phyloP scores from a whole-genome alignment of 148 eudicot species.

The Silene latifolia region DNA sequence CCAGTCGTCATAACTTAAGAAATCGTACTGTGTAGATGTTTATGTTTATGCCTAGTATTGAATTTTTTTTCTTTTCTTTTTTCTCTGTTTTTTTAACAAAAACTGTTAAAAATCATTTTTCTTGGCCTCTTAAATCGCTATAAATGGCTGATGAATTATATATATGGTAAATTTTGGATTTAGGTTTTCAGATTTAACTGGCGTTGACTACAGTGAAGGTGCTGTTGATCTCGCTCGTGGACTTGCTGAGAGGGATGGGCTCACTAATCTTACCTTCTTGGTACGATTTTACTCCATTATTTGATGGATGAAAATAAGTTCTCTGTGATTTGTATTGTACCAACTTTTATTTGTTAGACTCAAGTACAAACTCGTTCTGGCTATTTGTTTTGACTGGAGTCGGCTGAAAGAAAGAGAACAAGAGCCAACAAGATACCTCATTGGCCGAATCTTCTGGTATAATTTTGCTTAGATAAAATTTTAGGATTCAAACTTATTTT shows the following conservation, averaged over 20 bases:
- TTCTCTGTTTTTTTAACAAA: background rate
- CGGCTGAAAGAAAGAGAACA: background rate
- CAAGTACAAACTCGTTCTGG: background rate
- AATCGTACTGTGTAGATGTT: background rate
- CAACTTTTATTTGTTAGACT: conserved; percentile 1
- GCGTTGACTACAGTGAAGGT: conserved; percentile 94
- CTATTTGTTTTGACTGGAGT: conserved; percentile 3
- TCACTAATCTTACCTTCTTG: conserved; percentile 61
- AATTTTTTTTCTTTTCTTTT: background rate
- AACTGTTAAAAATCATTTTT: background rate
- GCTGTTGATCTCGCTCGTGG: conserved; percentile 89
- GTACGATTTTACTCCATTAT: conserved; percentile 32
- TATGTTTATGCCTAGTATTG: background rate
- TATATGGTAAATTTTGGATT: conserved; percentile 9
- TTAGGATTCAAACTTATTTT: background rate
- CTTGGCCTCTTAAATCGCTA: background rate
- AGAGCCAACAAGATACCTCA: background rate
- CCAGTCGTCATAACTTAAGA: background rate
- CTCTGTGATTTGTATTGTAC: background rate
- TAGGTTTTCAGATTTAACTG: conserved; percentile 94
- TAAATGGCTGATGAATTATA: background rate
- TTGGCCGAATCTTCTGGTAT: background rate
- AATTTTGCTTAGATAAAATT: background rate
- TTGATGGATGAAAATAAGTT: background rate
- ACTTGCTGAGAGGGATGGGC: conserved; percentile 85